phyloP scores from a whole-genome alignment of 1,139 yeast species.

The Eremothecium sinecaudum region DNA sequence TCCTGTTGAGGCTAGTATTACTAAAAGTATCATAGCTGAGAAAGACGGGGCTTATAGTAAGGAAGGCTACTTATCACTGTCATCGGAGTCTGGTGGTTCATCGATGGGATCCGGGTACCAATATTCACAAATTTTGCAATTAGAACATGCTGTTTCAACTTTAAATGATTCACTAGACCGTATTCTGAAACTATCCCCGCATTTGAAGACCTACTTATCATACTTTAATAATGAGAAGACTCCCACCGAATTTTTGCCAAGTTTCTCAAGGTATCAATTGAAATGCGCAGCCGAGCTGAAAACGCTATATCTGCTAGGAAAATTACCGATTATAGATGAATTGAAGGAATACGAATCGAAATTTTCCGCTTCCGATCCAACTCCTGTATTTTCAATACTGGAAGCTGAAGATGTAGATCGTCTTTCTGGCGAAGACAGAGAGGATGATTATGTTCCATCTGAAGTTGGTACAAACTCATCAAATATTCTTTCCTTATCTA shows the following conservation, averaged over 20 bases:
- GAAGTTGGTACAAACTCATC: slow-evolving; percentile 4
- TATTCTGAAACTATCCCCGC: slow-evolving; percentile 49
- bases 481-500: slow-evolving; percentile 2
- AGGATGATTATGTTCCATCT: slow-evolving; percentile 15
- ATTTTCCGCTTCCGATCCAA: slow-evolving; percentile 25
- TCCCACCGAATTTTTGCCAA: slow-evolving; percentile 33
- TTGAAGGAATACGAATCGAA: slow-evolving; percentile 30
- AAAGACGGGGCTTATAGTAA: no score
- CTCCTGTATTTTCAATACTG: slow-evolving; percentile 21
- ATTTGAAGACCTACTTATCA: slow-evolving; percentile 34
- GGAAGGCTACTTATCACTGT: no score
- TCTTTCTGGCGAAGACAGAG: slow-evolving; percentile 13
- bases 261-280: slow-evolving; percentile 48
- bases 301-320: slow-evolving; percentile 40
- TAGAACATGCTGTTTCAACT: slow-evolving; percentile 43
- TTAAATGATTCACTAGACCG: slow-evolving; percentile 45
- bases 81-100: no score
- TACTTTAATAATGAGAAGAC: slow-evolving; percentile 34
- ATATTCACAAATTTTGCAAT: slow-evolving; percentile 32
- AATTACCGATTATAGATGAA: slow-evolving; percentile 42
- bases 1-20: no score
- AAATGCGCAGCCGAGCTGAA: slow-evolving; percentile 53
- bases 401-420: slow-evolving; percentile 14
- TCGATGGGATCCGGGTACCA: slow-evolving; percentile 11
- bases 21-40: no score